Evolutionary conservation across 2,329 filamentous ascomycete species (phyloP).

Genomic region (Emmonsiellopsis sp.): DNA sequence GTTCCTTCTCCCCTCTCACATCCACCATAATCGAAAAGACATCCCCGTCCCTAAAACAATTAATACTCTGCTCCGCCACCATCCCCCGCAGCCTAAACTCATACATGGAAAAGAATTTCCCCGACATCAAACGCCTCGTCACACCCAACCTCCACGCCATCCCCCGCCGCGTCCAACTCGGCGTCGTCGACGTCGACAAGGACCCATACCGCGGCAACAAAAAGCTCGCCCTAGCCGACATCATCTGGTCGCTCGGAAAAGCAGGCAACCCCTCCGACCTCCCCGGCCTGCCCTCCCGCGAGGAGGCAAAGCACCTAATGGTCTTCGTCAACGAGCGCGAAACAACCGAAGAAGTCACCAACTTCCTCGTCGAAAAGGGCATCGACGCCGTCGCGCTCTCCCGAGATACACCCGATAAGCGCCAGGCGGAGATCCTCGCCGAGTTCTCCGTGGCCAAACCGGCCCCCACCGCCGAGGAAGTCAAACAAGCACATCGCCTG

Average conservation of each 20-base stretch:
- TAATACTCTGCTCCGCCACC: slow-evolving; percentile 91
- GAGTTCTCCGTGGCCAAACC: slow-evolving; percentile 53
- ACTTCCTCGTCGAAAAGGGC: slow-evolving; percentile 73
- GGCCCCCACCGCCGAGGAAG: slow-evolving; percentile 8
- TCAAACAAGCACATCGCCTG: slow-evolving; percentile 3
- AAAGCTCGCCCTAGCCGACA: slow-evolving; percentile 84
- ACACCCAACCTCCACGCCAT: slow-evolving; percentile 96
- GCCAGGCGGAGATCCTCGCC: slow-evolving; percentile 66
- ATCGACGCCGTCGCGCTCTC: slow-evolving; percentile 81
- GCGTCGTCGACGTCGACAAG: slow-evolving; percentile 82
- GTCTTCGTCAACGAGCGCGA: slow-evolving; percentile 97
- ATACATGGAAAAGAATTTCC: slow-evolving; percentile 72
- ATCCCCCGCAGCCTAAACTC: slow-evolving; percentile 85
- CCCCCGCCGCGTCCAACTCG: slow-evolving; percentile 85
- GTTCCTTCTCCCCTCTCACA: slow-evolving; percentile 79
- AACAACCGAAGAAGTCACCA: slow-evolving; percentile 69
- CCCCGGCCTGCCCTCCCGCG: slow-evolving; percentile 26
- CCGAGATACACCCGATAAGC: slow-evolving; percentile 70
- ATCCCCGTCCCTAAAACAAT: slow-evolving; percentile 70
- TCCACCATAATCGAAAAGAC: slow-evolving; percentile 73
- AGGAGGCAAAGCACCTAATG: slow-evolving; percentile 73
- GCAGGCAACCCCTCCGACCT: slow-evolving; percentile 43
- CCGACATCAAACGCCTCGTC: slow-evolving; percentile 73
- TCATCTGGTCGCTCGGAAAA: slow-evolving; percentile 87
- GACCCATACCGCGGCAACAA: slow-evolving; percentile 94